These are phyloP conservation scores for Nicotiana sylvestris DNA, from an alignment of 257 asterid species.

Conservation along the genomic window DNA sequence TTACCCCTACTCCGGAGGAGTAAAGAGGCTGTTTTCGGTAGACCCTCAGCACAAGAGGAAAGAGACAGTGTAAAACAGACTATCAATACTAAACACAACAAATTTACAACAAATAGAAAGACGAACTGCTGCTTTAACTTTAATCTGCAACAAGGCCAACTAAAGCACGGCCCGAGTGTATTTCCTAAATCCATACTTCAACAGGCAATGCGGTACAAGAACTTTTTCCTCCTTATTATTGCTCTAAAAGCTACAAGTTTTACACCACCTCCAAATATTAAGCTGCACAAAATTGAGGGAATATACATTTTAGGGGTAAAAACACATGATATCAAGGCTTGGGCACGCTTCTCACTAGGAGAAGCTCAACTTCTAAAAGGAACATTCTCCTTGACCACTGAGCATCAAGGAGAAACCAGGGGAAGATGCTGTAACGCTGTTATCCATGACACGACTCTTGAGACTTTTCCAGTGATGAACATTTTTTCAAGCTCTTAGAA, in stretches of 20 bases:
- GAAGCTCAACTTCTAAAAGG: not conserved
- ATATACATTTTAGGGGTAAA: slow-evolving; percentile 1
- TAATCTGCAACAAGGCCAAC: not conserved
- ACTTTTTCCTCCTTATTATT: slow-evolving; percentile 6
- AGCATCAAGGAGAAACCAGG: not conserved
- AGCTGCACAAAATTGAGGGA: slow-evolving; percentile 32
- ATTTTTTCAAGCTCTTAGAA: not conserved
- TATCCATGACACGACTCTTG: not conserved
- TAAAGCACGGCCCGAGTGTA: not conserved
- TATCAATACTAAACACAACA: not conserved
- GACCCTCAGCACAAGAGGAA: too few species aligned
- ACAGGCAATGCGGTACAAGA: not conserved
- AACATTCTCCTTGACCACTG: not conserved
- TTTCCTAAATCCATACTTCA: not conserved
- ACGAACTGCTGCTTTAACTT: not conserved
- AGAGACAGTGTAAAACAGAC: too few species aligned
- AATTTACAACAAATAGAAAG: not conserved
- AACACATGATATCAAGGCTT: not conserved
- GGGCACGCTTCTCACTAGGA: not conserved
- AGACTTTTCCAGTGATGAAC: not conserved
- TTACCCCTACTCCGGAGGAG: too few species aligned
- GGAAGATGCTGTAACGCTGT: not conserved
- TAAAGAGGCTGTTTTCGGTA: too few species aligned
- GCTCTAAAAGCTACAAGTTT: slow-evolving; percentile 8
- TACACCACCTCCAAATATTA: slow-evolving; percentile 8